Evolutionary conservation across 2,329 filamentous ascomycete species (phyloP).

Genomic region (Neoascochyta sp.): DNA sequence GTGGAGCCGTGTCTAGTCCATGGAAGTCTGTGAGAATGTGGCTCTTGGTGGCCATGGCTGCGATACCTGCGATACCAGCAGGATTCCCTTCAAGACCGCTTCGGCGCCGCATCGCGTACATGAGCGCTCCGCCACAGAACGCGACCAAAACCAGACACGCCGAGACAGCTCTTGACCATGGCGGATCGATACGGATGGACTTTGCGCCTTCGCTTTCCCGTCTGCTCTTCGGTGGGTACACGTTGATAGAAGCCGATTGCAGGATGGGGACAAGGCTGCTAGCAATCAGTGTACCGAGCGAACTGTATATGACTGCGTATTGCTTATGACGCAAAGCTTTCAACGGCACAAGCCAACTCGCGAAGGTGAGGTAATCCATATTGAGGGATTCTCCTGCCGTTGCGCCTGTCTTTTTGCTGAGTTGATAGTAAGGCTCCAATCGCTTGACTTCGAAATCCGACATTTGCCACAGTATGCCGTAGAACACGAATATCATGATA

Average conservation of each 20-base stretch:
- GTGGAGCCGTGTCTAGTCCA: conserved; percentile 64
- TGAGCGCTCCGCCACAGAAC: conserved; percentile 54
- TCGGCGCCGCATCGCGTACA: conserved; percentile 60
- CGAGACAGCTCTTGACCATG: conserved; percentile 62
- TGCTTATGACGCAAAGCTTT: conserved; percentile 60
- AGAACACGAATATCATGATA: conserved; percentile 47
- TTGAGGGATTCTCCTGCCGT: conserved; percentile 57
- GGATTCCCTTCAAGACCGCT: conserved; percentile 67
- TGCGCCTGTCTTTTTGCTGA: conserved; percentile 36
- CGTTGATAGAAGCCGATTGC: conserved; percentile 59
- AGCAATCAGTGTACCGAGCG: conserved; percentile 61
- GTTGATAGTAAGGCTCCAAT: conserved; percentile 49
- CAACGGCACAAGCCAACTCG: conserved; percentile 63
- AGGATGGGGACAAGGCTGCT: conserved; percentile 67
- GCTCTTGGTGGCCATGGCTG: conserved; percentile 69
- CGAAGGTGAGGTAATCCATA: conserved; percentile 68
- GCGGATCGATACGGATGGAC: conserved; percentile 52
- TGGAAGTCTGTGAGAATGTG: conserved; percentile 73
- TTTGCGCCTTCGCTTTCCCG: conserved; percentile 50
- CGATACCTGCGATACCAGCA: conserved; percentile 68
- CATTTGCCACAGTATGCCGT: conserved; percentile 50
- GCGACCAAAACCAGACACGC: conserved; percentile 56
- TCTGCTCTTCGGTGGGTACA: conserved; percentile 51
- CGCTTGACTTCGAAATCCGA: conserved; percentile 51
- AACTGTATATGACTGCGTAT: conserved; percentile 65